Evolutionary conservation across 192 early-diverging fungal genomes (phyloP).

Genomic region (Coemansia sp.): DNA sequence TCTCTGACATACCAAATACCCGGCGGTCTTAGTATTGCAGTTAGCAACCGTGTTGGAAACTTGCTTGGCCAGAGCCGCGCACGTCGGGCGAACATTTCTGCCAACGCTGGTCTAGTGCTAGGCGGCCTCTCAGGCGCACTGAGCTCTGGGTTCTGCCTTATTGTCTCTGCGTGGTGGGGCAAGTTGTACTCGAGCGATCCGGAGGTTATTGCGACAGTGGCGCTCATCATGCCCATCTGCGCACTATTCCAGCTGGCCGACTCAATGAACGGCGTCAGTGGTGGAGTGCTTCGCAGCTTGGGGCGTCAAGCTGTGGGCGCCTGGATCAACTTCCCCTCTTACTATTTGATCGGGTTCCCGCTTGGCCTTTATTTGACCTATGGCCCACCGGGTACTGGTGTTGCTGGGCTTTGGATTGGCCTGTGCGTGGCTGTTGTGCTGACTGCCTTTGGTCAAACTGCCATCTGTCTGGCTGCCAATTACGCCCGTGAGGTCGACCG

Average conservation of each 20-base stretch:
- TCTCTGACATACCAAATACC: conserved; percentile 58
- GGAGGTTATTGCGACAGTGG: conserved; percentile 71
- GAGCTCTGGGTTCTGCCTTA: conserved; percentile 22
- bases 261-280: conserved; percentile 63
- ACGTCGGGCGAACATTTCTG: conserved; percentile 38
- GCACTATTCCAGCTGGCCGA: conserved; percentile 73
- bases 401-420: conserved; percentile 56
- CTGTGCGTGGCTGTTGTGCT: conserved; percentile 38
- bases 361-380: conserved; percentile 61
- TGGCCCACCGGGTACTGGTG: conserved; percentile 36
- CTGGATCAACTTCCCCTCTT: conserved; percentile 58
- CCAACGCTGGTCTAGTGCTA: conserved; percentile 30
- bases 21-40: conserved; percentile 60
- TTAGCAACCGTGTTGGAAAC: conserved; percentile 61
- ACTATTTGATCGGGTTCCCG: conserved; percentile 61
- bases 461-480: conserved; percentile 27
- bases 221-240: conserved; percentile 75
- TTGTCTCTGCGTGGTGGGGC: conserved; percentile 51
- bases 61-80: conserved; percentile 48
- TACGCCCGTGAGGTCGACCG: conserved; percentile 34
- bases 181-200: conserved; percentile 69
- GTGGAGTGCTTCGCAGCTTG: conserved; percentile 61
- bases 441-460: conserved; percentile 36
- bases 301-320: conserved; percentile 61
- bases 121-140: conserved; percentile 19